Evolutionary conservation across 768 basidiomycete species (phyloP).

Genomic region (Calvatia gigantea): DNA sequence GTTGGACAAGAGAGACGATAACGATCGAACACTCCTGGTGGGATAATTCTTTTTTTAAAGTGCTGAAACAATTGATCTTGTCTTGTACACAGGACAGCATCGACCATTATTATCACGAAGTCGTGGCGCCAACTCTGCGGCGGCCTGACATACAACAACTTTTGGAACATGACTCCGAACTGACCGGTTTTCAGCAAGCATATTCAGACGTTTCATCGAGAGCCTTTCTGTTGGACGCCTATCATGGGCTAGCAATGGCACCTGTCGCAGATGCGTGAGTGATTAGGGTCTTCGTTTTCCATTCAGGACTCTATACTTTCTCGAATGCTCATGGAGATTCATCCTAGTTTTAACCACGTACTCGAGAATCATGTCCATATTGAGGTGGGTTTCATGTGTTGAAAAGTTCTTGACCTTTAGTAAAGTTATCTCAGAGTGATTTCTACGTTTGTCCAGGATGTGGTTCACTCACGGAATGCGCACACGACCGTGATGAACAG

Average conservation of each 20-base stretch:
- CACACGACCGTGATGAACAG: constrained; percentile 49
- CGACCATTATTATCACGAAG: constrained; percentile 30
- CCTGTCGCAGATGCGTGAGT: constrained; percentile 82
- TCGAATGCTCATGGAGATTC: constrained; percentile 11
- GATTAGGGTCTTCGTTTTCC: background rate
- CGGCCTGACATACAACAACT: constrained; percentile 15
- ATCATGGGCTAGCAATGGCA: constrained; percentile 78
- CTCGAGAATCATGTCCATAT: constrained; percentile 70
- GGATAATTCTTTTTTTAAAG: background rate
- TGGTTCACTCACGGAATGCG: constrained; percentile 64
- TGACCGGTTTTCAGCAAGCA: constrained; percentile 48
- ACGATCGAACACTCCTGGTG: constrained; percentile 14
- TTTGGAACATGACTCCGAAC: constrained; percentile 18
- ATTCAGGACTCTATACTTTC: background rate
- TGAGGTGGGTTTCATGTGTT: constrained; percentile 54
- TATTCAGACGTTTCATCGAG: constrained; percentile 72
- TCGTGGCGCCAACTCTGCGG: constrained; percentile 30
- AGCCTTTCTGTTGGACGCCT: constrained; percentile 80
- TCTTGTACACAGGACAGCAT: constrained; percentile 29
- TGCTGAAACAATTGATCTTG: background rate
- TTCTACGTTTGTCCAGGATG: constrained; percentile 71
- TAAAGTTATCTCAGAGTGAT: constrained; percentile 72
- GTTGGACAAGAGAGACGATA: constrained; percentile 42
- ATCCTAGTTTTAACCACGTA: constrained; percentile 66
- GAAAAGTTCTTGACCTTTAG: too few relatives aligned